phyloP scores from a whole-genome alignment of 345 rosid genomes.

The Syzygium jambos region DNA sequence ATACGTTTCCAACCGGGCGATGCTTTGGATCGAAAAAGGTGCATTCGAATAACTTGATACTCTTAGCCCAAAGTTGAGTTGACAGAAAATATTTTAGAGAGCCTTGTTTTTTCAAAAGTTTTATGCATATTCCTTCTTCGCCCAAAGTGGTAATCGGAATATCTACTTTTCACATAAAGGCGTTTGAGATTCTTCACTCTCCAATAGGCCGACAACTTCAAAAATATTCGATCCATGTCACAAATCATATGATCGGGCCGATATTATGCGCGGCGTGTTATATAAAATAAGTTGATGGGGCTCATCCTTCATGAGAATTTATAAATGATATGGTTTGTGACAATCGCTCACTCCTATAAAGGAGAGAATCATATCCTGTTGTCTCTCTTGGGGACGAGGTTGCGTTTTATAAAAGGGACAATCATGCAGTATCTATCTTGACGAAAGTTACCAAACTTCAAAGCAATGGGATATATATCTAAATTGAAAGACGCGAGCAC shows the following conservation, averaged over 20 bases:
- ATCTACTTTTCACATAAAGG: neutral
- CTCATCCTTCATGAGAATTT: neutral
- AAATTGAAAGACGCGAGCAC: neutral
- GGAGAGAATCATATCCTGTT: neutral
- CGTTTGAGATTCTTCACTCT: neutral
- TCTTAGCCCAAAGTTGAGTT: neutral
- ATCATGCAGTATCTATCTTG: neutral
- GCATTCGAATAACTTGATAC: neutral
- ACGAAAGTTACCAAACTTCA: neutral
- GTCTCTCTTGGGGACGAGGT: neutral
- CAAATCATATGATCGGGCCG: neutral
- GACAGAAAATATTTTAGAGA: neutral
- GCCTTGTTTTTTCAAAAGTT: too few species aligned
- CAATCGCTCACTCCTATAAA: neutral
- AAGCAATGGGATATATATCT: neutral
- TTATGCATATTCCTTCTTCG: neutral
- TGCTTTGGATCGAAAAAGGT: neutral
- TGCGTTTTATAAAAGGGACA: neutral
- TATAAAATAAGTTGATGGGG: neutral
- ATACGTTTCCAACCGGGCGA: too few species aligned
- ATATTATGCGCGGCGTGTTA: neutral
- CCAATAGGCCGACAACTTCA: neutral
- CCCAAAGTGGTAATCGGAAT: neutral
- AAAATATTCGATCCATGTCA: fast-evolving
- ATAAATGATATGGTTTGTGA: neutral